Evolutionary conservation across 345 rosid species (phyloP).

Genomic region (Salix koriyanagi): DNA sequence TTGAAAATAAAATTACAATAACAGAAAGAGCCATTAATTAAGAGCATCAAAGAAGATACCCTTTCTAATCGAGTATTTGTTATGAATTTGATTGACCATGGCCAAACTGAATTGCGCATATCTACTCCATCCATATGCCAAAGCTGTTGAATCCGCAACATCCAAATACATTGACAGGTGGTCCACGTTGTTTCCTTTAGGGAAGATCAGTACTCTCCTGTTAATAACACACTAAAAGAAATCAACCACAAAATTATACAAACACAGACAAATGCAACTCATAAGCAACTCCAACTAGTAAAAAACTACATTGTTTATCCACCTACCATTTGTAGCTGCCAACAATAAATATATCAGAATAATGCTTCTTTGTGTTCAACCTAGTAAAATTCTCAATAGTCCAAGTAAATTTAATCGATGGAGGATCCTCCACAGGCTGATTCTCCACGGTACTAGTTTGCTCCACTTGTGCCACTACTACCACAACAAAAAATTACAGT

Average conservation of each 20-base stretch:
- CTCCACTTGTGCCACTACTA: constrained; percentile 51
- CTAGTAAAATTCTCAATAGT: constrained; percentile 71
- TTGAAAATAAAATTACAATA: background rate
- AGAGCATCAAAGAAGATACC: constrained; percentile 36
- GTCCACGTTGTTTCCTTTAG: constrained; percentile 89
- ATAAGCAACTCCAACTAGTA: background rate
- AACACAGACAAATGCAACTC: background rate
- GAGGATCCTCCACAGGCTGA: constrained; percentile 81
- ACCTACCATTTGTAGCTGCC: constrained; percentile 89
- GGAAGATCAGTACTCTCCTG: constrained; percentile 89
- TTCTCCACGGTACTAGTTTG: constrained; percentile 57
- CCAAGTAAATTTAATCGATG: constrained; percentile 74
- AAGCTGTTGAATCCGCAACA: constrained; percentile 74
- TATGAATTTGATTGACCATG: constrained; percentile 72
- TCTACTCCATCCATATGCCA: constrained; percentile 95
- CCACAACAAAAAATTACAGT: background rate
- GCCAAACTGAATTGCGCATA: constrained; percentile 87
- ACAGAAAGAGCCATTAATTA: background rate
- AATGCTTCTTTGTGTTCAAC: constrained; percentile 65
- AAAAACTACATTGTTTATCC: background rate
- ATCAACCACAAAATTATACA: background rate
- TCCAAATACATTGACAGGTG: constrained; percentile 94
- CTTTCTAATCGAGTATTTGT: constrained; percentile 68
- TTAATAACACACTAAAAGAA: constrained; percentile 19
- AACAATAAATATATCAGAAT: constrained; percentile 69